Evolutionary conservation across 106 monocot species (phyloP), one percentile per base, ranked within the genome.

Genomic region (Ottelia alismoides): DNA sequence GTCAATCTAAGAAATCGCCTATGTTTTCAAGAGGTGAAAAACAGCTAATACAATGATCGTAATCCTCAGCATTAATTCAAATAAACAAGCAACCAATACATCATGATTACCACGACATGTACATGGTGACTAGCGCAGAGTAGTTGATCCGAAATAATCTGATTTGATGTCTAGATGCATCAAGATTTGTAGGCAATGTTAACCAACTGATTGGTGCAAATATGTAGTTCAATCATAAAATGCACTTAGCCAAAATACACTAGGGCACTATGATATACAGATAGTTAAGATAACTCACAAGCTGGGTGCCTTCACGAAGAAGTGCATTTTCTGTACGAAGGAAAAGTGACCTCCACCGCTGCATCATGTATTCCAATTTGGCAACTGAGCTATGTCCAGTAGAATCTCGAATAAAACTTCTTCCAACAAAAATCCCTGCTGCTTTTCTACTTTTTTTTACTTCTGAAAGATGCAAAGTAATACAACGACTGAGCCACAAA

Each of bases 261-360:
- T 21, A 22, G 11, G 16, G 2, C 20, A 56, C 30, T 3, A 25
- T 11, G 22, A 54, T 12, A 25, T 19, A 58, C 19, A 14, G n/a
- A n/a, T n/a, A n/a, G n/a, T n/a, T n/a, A n/a, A n/a, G 45, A 25
- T 21, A 31, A 70, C 83, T 78, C 68, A 84, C 83, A 72, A 78
- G 63, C 30, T 73, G 54, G 18, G 62, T 30, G 44, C 72, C 64
- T 66, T 84, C 84, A 63, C 27, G 65, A 0, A 53, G 45, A 31
- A 84, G 72, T 45, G 57, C 22, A 47, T 65, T 60, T 30, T 79
- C 79, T 12, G 72, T 76, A 22, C 69, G 69, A 32, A 63, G 47
- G 28, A 84, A 79, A 29, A 84, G 84, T 20, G 72, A 69, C 45
- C 72, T 75, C 72, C 75, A 76, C 6, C 65, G 79, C 46, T 75